These are phyloP conservation scores for Niebla homalea DNA, from an alignment of 495 filamentous ascomycete genomes.

Conservation along the genomic window DNA sequence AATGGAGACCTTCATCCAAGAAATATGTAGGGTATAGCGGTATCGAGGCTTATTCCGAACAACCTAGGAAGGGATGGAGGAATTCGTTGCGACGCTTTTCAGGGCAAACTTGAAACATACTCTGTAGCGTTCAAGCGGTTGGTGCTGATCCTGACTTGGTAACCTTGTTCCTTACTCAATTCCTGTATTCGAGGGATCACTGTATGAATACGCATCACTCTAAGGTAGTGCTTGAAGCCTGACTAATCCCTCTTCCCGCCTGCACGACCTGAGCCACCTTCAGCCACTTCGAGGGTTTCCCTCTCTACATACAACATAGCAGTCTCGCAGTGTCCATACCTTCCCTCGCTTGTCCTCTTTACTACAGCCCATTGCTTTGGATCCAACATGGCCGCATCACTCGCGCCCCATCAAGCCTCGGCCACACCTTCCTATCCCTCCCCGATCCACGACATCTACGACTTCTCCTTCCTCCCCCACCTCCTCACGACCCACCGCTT, in stretches of 20 bases:
- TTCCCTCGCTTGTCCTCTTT: not conserved
- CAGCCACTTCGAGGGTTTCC: not conserved
- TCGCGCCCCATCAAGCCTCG: not conserved
- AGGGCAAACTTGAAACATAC: too few species aligned
- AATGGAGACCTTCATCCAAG: not conserved
- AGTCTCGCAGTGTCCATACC: not conserved
- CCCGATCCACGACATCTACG: conserved; percentile 42
- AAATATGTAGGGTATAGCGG: conserved; percentile 9
- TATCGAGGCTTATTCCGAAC: conserved; percentile 12
- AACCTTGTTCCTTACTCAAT: too few species aligned
- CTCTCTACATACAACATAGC: too few species aligned
- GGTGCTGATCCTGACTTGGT: too few species aligned
- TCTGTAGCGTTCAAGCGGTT: too few species aligned
- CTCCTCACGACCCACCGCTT: conserved; percentile 63
- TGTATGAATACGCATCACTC: too few species aligned
- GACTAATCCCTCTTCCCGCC: too few species aligned
- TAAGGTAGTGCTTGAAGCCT: too few species aligned
- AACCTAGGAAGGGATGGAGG: conserved; percentile 11
- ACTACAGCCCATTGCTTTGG: not conserved
- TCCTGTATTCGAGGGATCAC: too few species aligned
- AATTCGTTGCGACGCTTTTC: conserved; percentile 6
- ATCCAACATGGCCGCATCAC: not conserved
- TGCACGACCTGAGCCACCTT: not conserved
- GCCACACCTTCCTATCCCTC: conserved; percentile 6
- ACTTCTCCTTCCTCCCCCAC: conserved; percentile 64